phyloP scores from a whole-genome alignment of 768 basidiomycete genomes.

The Boletus huronensis region DNA sequence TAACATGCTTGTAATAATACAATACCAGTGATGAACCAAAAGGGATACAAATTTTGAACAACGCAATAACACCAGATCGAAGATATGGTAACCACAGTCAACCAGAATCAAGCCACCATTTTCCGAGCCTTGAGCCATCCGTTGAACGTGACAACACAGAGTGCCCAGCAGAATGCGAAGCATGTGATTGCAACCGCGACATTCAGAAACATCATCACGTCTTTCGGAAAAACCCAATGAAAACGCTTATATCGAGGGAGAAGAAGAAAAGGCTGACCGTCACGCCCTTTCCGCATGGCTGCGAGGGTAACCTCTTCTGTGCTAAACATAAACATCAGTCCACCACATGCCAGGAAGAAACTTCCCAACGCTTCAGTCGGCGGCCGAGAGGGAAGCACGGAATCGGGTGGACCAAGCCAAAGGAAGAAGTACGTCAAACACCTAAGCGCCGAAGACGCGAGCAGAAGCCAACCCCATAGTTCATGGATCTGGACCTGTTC shows the following conservation, averaged over 20 bases:
- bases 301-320: constrained; percentile 87
- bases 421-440: constrained; percentile 94
- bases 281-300: constrained; percentile 86
- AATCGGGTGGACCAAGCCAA: constrained; percentile 80
- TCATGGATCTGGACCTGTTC: constrained; percentile 79
- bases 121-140: constrained; percentile 66
- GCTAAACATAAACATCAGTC: constrained; percentile 85
- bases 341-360: constrained; percentile 85
- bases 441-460: constrained; percentile 73
- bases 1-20: no score
- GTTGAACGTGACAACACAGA: constrained; percentile 73
- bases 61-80: neutral
- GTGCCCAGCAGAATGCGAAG: constrained; percentile 81
- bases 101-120: constrained; percentile 15
- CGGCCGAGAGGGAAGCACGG: constrained; percentile 85
- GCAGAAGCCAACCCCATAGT: constrained; percentile 87
- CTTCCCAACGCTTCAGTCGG: constrained; percentile 89
- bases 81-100: neutral
- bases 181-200: constrained; percentile 84
- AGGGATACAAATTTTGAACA: neutral
- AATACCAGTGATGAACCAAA: neutral
- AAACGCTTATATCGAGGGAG: neutral
- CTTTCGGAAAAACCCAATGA: constrained; percentile 33
- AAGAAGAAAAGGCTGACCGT: constrained; percentile 49
- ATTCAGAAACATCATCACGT: constrained; percentile 89